Percentiles rank a stretch among this genome's conserved stretches.
Evolutionary conservation across 805 yeast species (phyloP).

Genomic region (Monosporozyma aquatica): DNA sequence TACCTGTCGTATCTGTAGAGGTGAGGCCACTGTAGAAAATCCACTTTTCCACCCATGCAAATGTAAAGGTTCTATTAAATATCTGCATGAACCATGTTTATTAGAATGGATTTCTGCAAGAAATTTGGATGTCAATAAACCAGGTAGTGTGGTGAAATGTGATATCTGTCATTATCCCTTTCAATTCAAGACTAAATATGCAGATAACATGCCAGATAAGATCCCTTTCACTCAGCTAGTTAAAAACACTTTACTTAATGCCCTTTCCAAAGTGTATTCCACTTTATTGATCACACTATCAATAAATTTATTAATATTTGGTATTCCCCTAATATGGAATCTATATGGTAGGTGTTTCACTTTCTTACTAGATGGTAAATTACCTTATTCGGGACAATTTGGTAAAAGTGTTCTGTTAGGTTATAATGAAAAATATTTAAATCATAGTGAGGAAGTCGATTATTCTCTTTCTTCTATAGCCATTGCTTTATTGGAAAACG

Average conservation of each 20-base stretch:
- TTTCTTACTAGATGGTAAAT: slow-evolving; percentile 45
- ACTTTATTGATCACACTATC: slow-evolving; percentile 28
- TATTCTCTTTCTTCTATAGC: not conserved
- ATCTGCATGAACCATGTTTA: slow-evolving; percentile 87
- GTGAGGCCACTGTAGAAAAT: slow-evolving; percentile 69
- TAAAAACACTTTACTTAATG: slow-evolving; percentile 29
- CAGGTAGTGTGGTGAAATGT: slow-evolving; percentile 52
- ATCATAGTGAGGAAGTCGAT: not conserved
- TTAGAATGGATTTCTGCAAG: slow-evolving; percentile 66
- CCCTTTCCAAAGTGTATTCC: slow-evolving; percentile 12
- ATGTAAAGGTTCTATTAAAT: slow-evolving; percentile 88
- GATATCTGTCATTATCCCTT: slow-evolving; percentile 81
- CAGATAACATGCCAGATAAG: slow-evolving; percentile 51
- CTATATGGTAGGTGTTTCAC: slow-evolving; percentile 45
- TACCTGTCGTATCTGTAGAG: slow-evolving; percentile 87
- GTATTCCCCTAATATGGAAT: slow-evolving; percentile 53
- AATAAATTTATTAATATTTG: slow-evolving; percentile 30
- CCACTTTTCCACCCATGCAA: slow-evolving; percentile 88
- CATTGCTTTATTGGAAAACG: slow-evolving; percentile 12
- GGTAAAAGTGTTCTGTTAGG: slow-evolving; percentile 24
- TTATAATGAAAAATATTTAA: slow-evolving; percentile 8
- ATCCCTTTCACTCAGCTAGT: slow-evolving; percentile 49
- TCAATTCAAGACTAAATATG: slow-evolving; percentile 56
- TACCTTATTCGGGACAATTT: slow-evolving; percentile 33
- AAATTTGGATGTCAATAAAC: slow-evolving; percentile 24